phyloP scores from a whole-genome alignment of 441 rosid genomes.

The Eutrema salsugineum region DNA sequence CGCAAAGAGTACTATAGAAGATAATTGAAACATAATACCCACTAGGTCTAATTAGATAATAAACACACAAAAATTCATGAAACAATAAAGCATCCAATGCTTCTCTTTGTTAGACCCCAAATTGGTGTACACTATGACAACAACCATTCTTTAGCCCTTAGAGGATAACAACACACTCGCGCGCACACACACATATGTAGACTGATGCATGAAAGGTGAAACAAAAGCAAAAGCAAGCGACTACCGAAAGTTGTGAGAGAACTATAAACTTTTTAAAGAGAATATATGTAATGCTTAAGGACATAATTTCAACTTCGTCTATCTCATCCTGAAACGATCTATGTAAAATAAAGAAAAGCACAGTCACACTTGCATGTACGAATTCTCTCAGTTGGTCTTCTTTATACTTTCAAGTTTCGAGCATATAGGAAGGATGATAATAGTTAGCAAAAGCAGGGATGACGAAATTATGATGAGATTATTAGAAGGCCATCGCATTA shows the following conservation, averaged over 20 bases:
- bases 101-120: slow-evolving; percentile 5
- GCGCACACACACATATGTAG: background rate
- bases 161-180: background rate
- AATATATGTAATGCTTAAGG: background rate
- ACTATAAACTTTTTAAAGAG: background rate
- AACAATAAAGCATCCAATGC: slow-evolving; percentile 24
- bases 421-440: background rate
- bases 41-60: background rate
- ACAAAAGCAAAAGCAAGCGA: background rate
- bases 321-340: background rate
- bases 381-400: background rate
- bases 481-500: background rate
- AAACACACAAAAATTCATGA: background rate
- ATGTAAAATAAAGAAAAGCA: background rate
- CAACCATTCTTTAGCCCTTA: background rate
- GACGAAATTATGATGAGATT: background rate
- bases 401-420: background rate
- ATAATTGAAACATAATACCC: background rate
- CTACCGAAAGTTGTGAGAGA: background rate
- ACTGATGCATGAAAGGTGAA: background rate
- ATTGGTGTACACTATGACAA: slow-evolving; percentile 3
- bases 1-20: slow-evolving; percentile 11
- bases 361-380: too few relatives aligned
- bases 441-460: background rate
- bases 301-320: background rate